Base-by-base conservation (phyloP, 805 yeast species). In the Saccharomycopsis sp. region DNA sequence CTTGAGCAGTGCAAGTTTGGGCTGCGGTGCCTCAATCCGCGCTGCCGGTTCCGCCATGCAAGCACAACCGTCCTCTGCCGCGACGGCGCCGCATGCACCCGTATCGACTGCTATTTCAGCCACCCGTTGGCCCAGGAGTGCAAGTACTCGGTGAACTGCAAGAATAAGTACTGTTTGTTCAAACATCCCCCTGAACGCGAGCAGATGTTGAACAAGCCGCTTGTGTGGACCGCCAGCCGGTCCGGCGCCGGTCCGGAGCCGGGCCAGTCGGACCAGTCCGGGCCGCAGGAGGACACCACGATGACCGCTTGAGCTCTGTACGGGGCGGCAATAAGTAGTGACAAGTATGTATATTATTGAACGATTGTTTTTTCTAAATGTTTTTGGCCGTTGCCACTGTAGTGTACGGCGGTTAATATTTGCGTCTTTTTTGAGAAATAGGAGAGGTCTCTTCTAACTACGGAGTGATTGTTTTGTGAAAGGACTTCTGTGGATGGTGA, bases 1-100 rank as follows among this genome's bases (percentile, higher is more conserved):
- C 75, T 90, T 64, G 96, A 88, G 62, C 89, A 89, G 66, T 91
- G 97, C 72, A 88, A 86, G 69, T 91, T 82, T 68, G 91, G 91
- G 44, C 63, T 79, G 8, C 76, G 79, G 60, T 91, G 97, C 72
- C 85, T 90, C 50, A 89, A 89, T 67, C 80, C 77, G 64, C 79
- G 78, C 65, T 91, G 97, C 72, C 85, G 87, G 60, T 87, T 80
- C 70, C 82, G 97, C 73, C 97, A 91, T 71, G 95, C 97, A 1
- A 78, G 82, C 16, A 77, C 88, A 7, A 77, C 80, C 5, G 81
- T 84, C 29, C 71, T 88, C 61, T 91, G 97, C 69, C 88, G 96
- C 67, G 89, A 84, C 34, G 97, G 97, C 24, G 80, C 81, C 24
- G 77, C 77, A 53, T 91, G 97, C 74, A 78, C 81, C 18, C 82